phyloP scores from a whole-genome alignment of 257 asterid genomes.

The Petrea volubilis region DNA sequence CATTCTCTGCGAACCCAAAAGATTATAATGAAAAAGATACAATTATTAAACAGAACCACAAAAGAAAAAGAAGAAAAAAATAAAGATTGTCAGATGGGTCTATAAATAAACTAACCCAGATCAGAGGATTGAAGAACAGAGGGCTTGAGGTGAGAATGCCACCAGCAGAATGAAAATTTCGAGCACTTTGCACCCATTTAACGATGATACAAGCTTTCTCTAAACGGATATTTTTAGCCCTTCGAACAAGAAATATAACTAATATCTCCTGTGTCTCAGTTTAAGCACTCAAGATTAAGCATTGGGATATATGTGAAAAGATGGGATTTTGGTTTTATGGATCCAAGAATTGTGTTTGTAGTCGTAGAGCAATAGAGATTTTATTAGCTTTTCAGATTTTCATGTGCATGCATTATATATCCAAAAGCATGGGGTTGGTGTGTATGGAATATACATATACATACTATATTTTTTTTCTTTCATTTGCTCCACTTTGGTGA shows the following conservation, averaged over 20 bases:
- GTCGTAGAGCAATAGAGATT: background rate
- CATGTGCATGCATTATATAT: slow-evolving; percentile 44
- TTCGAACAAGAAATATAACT: background rate
- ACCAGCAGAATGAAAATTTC: slow-evolving; percentile 59
- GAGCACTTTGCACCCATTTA: slow-evolving; percentile 63
- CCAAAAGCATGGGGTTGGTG: slow-evolving; percentile 41
- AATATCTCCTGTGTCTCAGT: background rate
- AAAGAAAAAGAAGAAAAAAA: background rate
- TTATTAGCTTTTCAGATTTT: slow-evolving; percentile 27
- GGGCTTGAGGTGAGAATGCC: slow-evolving; percentile 55
- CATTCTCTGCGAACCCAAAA: slow-evolving; percentile 39
- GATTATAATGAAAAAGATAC: background rate
- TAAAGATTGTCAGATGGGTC: background rate
- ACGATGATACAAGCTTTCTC: background rate
- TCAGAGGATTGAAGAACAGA: slow-evolving; percentile 55
- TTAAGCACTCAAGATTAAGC: slow-evolving; percentile 19
- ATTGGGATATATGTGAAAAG: slow-evolving; percentile 20
- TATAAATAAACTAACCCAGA: slow-evolving; percentile 36
- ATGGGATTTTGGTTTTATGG: slow-evolving; percentile 31
- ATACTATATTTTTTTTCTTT: too few species aligned
- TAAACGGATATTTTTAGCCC: slow-evolving; percentile 4
- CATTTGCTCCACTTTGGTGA: slow-evolving; percentile 34
- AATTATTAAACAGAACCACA: slow-evolving; percentile 12
- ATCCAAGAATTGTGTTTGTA: slow-evolving; percentile 37
- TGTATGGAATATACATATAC: slow-evolving; percentile 10